These are phyloP conservation scores for Amanita phalloides DNA, from an alignment of 768 basidiomycete species.

Conservation along the genomic window DNA sequence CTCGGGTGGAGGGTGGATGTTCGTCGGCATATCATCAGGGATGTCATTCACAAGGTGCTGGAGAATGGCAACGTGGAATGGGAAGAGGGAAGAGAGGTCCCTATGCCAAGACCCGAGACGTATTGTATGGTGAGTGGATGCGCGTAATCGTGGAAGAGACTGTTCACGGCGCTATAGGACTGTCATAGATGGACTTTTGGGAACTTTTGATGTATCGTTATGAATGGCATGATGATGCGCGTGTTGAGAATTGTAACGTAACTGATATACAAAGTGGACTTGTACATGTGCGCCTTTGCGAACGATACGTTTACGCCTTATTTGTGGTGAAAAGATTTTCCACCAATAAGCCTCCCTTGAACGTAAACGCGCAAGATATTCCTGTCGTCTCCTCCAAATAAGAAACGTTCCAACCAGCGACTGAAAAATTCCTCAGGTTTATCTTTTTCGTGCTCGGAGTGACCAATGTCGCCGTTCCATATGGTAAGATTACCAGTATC, in stretches of 20 bases:
- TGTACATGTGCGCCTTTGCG: no score
- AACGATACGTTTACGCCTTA: background rate
- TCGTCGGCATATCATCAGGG: slow-evolving; percentile 61
- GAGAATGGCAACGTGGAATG: slow-evolving; percentile 40
- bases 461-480: slow-evolving; percentile 21
- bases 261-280: no score
- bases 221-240: no score
- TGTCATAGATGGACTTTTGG: slow-evolving; percentile 74
- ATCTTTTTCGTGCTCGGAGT: slow-evolving; percentile 8
- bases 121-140: slow-evolving; percentile 46
- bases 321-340: slow-evolving; percentile 25
- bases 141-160: background rate
- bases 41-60: slow-evolving; percentile 56
- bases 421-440: slow-evolving; percentile 31
- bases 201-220: slow-evolving; percentile 20
- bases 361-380: slow-evolving; percentile 81
- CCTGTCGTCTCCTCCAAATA: slow-evolving; percentile 81
- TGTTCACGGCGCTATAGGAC: slow-evolving; percentile 31
- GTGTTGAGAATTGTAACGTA: background rate
- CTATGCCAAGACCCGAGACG: slow-evolving; percentile 44
- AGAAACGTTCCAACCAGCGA: slow-evolving; percentile 66
- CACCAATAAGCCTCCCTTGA: slow-evolving; percentile 70
- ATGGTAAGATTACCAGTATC: slow-evolving; percentile 46
- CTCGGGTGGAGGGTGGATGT: slow-evolving; percentile 78
- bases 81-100: slow-evolving; percentile 40